A percentile compares a stretch with the other conserved stretches of the same genome.
These are phyloP conservation scores for Rutstroemia sp. DNA, from an alignment of 2,329 filamentous ascomycete species.

Conservation along the genomic window DNA sequence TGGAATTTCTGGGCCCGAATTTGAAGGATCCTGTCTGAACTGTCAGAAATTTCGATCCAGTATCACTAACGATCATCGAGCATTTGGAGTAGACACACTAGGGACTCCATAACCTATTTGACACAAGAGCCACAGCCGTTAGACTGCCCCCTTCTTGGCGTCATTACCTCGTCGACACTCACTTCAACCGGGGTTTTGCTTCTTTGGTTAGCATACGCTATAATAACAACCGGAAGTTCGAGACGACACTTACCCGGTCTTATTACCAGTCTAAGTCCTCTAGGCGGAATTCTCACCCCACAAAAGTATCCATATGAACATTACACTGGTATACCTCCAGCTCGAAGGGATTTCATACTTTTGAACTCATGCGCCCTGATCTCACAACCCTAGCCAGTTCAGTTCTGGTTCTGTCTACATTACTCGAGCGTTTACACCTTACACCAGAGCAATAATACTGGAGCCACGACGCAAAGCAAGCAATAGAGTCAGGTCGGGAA, in stretches of 20 bases:
- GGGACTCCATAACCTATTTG: not conserved
- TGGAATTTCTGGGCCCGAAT: not conserved
- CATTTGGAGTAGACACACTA: not conserved
- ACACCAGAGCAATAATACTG: not conserved
- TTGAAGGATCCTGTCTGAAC: not conserved
- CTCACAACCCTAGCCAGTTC: not conserved
- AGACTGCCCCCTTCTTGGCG: not conserved
- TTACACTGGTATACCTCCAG: not conserved
- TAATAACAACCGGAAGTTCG: not conserved
- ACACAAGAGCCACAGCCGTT: not conserved
- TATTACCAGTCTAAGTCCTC: not conserved
- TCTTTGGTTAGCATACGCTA: not conserved
- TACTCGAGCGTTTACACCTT: not conserved
- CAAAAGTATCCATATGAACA: not conserved
- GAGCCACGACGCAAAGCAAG: not conserved
- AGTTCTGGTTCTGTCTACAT: conserved; percentile 1
- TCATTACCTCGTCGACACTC: not conserved
- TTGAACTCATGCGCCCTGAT: conserved; percentile 1
- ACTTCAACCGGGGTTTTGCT: not conserved
- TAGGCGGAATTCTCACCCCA: not conserved
- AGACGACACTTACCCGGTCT: not conserved
- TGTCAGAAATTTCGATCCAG: not conserved
- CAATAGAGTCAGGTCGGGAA: not conserved
- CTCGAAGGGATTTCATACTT: not conserved
- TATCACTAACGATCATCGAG: not conserved